phyloP scores from a whole-genome alignment of 768 basidiomycete species.

The Lentinula detonsa region DNA sequence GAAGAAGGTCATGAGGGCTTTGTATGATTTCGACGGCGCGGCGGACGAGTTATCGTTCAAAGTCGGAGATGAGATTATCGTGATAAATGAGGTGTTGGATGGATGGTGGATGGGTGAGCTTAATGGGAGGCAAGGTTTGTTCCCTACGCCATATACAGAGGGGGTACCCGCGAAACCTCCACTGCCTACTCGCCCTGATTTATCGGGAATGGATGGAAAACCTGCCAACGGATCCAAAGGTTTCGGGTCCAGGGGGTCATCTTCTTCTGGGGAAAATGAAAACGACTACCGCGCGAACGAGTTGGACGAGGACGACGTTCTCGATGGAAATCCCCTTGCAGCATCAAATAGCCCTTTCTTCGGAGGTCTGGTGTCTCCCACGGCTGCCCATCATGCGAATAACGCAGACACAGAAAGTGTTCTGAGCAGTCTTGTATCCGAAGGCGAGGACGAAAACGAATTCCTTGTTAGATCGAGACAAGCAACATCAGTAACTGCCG shows the following conservation, averaged over 20 bases:
- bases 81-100: constrained; percentile 76
- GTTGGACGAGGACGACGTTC: constrained; percentile 44
- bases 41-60: constrained; percentile 76
- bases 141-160: constrained; percentile 77
- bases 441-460: constrained; percentile 4
- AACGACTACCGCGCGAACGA: constrained; percentile 25
- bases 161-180: constrained; percentile 28
- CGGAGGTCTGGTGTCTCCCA: constrained; percentile 12
- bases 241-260: constrained; percentile 14
- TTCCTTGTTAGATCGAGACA: neutral
- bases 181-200: constrained; percentile 18
- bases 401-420: constrained; percentile 26
- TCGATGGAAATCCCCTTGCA: constrained; percentile 37
- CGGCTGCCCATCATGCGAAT: constrained; percentile 1
- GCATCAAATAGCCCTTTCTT: constrained; percentile 38
- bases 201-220: neutral
- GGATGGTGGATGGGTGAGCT: constrained; percentile 90
- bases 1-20: constrained; percentile 56
- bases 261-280: constrained; percentile 16
- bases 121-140: constrained; percentile 67
- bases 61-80: constrained; percentile 67
- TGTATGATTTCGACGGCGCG: constrained; percentile 71
- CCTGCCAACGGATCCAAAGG: constrained; percentile 11
- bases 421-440: constrained; percentile 1
- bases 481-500: constrained; percentile 1